Evolutionary conservation across 2,329 filamentous ascomycete species (phyloP), one percentile per base, ranked within the genome.

Genomic region (Akanthomyces uredinophilus): DNA sequence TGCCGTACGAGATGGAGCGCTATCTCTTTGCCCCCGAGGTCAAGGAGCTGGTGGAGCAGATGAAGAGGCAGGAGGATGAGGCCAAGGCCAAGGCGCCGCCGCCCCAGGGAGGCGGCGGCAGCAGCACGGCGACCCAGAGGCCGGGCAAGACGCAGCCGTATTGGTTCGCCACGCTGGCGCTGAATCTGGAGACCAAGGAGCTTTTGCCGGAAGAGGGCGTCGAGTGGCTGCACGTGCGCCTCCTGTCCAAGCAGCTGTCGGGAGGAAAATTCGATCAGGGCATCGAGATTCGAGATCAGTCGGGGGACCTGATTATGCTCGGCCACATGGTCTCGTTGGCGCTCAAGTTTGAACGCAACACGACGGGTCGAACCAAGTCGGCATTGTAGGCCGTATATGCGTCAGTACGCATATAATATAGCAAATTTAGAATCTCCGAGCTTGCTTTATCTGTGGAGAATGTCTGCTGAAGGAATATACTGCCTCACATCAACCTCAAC

Each of bases 131-230:
- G 27, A 14, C 2, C 22, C 16, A 22, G 32, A 55, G 41, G 7
- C 22, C 39, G 10, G 41, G 50, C 50, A 54, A 61, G 22, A 27
- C 37, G 20, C 59, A 53, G 24, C 44, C 52, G 10, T 84, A 83
- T 67, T 91, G 88, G 88, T 90, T 90, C 70, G 88, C 88, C 0
- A 93, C 89, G 0, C 73, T 92, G 3, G 75, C 86, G 32, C 72
- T 93, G 68, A 91, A 89, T 70, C 69, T 93, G 41, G 89, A 93
- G 68, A 77, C 90, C 46, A 93, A 92, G 77, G 89, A 87, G 70
- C 72, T 79, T 5, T 71, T 92, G 54, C 89, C 88, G 0, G 76
- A 78, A 16, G 82, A 84, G 49, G 89, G 89, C 0, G 83, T 86
- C 1, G 86, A 90, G 70, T 92, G 87, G 85, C 70, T 93, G 62